Conservation (phyloP, 2,329 filamentous ascomycete genomes). For the Aspergillus sclerotialis region DNA sequence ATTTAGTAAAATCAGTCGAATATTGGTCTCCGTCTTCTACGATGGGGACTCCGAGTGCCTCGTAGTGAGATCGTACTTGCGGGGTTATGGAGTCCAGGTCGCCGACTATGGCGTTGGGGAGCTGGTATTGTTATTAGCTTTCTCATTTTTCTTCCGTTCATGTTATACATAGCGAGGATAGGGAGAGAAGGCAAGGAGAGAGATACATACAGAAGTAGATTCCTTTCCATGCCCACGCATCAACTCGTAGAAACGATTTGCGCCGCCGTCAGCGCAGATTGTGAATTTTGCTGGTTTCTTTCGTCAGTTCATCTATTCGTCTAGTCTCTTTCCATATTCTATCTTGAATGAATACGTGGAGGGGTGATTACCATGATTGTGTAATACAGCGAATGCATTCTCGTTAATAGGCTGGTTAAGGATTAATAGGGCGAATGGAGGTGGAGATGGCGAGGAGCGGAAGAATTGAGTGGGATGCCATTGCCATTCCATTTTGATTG, state of each 20-base stretch:
- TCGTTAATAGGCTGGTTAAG: slow-evolving; percentile 55
- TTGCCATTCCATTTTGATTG: slow-evolving; percentile 6
- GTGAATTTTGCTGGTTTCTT: slow-evolving; percentile 50
- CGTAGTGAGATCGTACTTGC: slow-evolving; percentile 60
- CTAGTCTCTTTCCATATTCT: too few species aligned
- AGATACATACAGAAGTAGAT: too few species aligned
- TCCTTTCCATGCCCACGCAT: slow-evolving; percentile 27
- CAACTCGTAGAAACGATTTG: slow-evolving; percentile 63
- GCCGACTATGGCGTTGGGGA: slow-evolving; percentile 70
- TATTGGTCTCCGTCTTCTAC: slow-evolving; percentile 72
- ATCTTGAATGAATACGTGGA: neutral
- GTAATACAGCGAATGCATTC: slow-evolving; percentile 31
- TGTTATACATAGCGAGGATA: too few species aligned
- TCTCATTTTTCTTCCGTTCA: too few species aligned
- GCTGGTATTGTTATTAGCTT: too few species aligned
- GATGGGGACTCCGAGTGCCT: slow-evolving; percentile 52
- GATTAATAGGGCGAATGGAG: slow-evolving; percentile 47
- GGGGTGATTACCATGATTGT: slow-evolving; percentile 24
- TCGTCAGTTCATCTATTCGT: slow-evolving; percentile 1
- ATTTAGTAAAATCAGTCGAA: slow-evolving; percentile 87
- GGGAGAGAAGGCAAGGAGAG: too few species aligned
- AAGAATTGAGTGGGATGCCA: slow-evolving; percentile 39
- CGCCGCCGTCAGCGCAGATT: slow-evolving; percentile 86
- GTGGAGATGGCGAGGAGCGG: slow-evolving; percentile 15
- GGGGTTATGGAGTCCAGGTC: slow-evolving; percentile 78